Base-by-base conservation (phyloP, 805 yeast genomes). In the Kodamaea leandrae region DNA sequence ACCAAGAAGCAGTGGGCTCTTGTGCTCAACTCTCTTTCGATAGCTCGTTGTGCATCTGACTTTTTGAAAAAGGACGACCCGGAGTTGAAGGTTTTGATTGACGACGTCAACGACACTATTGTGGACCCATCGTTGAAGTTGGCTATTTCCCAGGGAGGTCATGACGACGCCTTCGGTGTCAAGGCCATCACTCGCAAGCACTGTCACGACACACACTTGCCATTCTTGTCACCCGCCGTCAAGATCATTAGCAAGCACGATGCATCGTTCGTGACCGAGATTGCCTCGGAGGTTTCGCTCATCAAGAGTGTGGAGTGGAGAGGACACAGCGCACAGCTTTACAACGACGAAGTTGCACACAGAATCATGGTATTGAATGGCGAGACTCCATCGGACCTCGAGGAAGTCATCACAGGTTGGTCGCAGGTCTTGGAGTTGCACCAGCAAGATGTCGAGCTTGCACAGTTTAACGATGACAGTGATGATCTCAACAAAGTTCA, bases 291-390 rank as follows among this genome's bases (percentile, higher is more conserved):
- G 19, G 57, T 54, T 3, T 47, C 56, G 20, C 50, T 67, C 35
- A 52, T 60, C 37, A 52, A 61, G 20, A 54, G 68, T 9, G 61
- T 77, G 26, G 46, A 60, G n/a, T 77, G 83, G 83, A 64, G 76
- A 45, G 60, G 63, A 37, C 77, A 75, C 51, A 63, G 71, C 7
- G 96, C 96, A 0, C 55, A 55, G 4, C 67, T 90, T 17, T 66
- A 72, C 46, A 86, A 86, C 49, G 83, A 86, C 38, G 88, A 86
- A 45, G 70, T 88, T 33, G 86, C 95, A 0, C 75, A 74, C 54
- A 64, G 72, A 32, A 66, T 85, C 30, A 68, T 73, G 62, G 63
- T 66, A 36, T 59, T 67, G 16, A 36, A 27, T 13, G 18, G 20
- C 16, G 34, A 35, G 5, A 52, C 71, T 16, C 67, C 74, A 10